Evolutionary conservation across 2,329 filamentous ascomycete genomes (phyloP), one percentile per base, ranked within the genome.

Genomic region (Dactylella cylindrospora): DNA sequence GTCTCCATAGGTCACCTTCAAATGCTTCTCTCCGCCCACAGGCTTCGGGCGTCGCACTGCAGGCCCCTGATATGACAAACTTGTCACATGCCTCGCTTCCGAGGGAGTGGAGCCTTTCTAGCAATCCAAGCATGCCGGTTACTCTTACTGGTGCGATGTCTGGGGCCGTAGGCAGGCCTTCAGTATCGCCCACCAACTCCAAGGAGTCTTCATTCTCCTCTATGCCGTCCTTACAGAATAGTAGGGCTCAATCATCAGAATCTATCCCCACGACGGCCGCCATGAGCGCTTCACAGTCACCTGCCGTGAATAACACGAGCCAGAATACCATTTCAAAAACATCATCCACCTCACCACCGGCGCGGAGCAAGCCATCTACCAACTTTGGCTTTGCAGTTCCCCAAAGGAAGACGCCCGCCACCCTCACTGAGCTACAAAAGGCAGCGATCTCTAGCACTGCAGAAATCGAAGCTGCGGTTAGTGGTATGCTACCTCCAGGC

Each of bases 381-480:
- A 62, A 62, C 25, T 62, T 62, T 62, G 57, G 57, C 12, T 62
- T 62, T 45, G 43, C 35, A 20, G 41, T 32, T 19, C 57, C 36
- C 31, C 57, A 32, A 50, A 54, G 32, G 35, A 50, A 38, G 38
- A 5, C 36, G 12, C 25, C 36, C 8, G 15, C 46, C 17, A 17
- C 29, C 12, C 38, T 62, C 28, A 33, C 57, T 20, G 31, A 41
- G 5, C 35, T 62, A 25, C 57, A 62, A 28, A 36, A 32, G 36
- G 57, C 57, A 39, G 57, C 57, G 43, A 62, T 62, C 31, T 54
- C 57, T 36, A 50, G 49, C 13, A 62, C 57, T 23, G 57, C 49
- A 17, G 57, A 50, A 39, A 62, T 62, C 10, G 57, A 62, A 17
- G 55, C 54, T 3, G 23, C 46, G 2, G 31, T 61, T 13, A 41